Percentiles rank a stretch among this genome's conserved stretches.
Evolutionary conservation across 2,329 filamentous ascomycete species (phyloP).

Genomic region (Cladobotryum protrusum): DNA sequence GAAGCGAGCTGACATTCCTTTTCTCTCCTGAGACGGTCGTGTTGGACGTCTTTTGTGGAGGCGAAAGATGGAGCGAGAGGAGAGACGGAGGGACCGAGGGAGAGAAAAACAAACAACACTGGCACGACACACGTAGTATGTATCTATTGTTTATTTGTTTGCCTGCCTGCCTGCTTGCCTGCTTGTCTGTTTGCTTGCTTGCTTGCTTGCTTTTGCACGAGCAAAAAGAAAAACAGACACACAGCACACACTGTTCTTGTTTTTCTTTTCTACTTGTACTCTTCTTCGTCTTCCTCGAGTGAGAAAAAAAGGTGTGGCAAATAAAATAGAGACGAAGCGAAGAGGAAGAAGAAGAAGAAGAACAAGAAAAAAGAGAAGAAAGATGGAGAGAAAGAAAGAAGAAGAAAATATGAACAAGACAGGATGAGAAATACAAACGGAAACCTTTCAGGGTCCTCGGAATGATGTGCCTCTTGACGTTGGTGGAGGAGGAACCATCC

Average conservation of each 20-base stretch:
- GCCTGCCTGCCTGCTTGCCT: too few relatives aligned
- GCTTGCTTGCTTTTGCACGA: too few relatives aligned
- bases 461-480: neutral
- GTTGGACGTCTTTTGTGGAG: too few relatives aligned
- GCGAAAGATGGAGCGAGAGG: neutral
- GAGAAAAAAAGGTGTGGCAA: neutral
- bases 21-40: constrained; percentile 8
- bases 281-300: neutral
- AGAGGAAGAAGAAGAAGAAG: neutral
- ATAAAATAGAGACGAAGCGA: too few relatives aligned
- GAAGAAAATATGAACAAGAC: neutral
- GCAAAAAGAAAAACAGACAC: too few relatives aligned
- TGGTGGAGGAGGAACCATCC: neutral
- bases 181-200: too few relatives aligned
- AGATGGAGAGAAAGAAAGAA: neutral
- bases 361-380: neutral
- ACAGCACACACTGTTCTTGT: too few relatives aligned
- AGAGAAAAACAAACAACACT: neutral
- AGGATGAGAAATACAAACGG: neutral
- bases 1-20: constrained; percentile 8
- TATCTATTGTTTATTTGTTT: too few relatives aligned
- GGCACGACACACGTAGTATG: too few relatives aligned
- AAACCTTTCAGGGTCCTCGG: neutral
- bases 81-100: too few relatives aligned
- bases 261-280: too few relatives aligned